Conservation (phyloP, 1,139 yeast species). For the Saccharomyces hybrid region DNA sequence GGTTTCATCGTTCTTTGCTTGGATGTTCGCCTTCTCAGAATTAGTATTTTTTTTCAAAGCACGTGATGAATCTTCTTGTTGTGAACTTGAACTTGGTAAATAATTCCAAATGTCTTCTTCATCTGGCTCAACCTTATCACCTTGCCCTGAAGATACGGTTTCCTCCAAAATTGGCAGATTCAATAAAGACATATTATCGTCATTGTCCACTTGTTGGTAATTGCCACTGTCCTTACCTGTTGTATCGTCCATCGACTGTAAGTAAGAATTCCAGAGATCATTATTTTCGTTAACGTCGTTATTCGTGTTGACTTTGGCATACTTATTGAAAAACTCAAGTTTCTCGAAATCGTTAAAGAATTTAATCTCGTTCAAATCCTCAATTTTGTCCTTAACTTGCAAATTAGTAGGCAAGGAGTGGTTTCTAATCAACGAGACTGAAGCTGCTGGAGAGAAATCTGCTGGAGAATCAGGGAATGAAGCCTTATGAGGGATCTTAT, state of each 20-base stretch:
- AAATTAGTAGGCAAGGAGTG: background rate
- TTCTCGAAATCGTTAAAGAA: conserved; percentile 21
- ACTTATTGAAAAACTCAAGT: conserved; percentile 17
- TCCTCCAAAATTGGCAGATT: background rate
- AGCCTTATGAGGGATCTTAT: background rate
- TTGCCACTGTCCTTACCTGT: background rate
- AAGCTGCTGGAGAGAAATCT: background rate
- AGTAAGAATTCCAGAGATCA: background rate
- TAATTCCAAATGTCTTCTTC: conserved; percentile 3
- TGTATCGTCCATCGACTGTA: background rate
- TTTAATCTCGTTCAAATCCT: conserved; percentile 6
- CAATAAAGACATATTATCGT: background rate
- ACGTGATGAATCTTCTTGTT: background rate
- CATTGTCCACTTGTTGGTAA: background rate
- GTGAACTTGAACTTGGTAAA: background rate
- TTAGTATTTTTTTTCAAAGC: background rate
- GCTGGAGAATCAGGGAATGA: background rate
- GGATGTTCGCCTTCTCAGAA: background rate
- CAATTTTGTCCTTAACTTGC: background rate
- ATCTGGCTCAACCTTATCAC: conserved; percentile 6
- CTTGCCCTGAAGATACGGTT: background rate
- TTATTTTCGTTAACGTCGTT: background rate
- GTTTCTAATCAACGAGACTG: background rate
- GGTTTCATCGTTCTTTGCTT: background rate
- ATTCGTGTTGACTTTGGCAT: conserved; percentile 2